These are phyloP conservation scores for Colletotrichum sp. DNA, from an alignment of 2,329 filamentous ascomycete species.

Conservation along the genomic window DNA sequence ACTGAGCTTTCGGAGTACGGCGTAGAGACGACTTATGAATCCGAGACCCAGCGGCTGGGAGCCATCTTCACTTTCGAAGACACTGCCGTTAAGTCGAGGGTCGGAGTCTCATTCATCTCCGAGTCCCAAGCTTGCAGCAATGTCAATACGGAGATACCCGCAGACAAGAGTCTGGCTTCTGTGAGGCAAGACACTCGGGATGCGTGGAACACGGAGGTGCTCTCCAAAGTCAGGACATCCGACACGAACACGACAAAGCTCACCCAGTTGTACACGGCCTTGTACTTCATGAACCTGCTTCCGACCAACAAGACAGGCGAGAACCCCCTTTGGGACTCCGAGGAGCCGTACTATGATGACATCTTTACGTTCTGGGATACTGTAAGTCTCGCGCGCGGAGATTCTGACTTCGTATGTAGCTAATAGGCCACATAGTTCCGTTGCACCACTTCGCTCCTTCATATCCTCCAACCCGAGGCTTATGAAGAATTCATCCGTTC, in stretches of 20 bases:
- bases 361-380: conserved; percentile 73
- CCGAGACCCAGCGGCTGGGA: conserved; percentile 43
- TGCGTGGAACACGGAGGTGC: conserved; percentile 66
- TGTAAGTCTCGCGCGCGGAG: conserved; percentile 12
- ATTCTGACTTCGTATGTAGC: too few species aligned
- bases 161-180: conserved; percentile 42
- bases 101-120: conserved; percentile 75
- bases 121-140: conserved; percentile 63
- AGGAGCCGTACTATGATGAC: conserved; percentile 75
- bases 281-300: conserved; percentile 74
- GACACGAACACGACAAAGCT: conserved; percentile 60
- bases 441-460: conserved; percentile 68
- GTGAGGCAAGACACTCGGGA: conserved; percentile 53
- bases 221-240: conserved; percentile 68
- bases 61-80: conserved; percentile 61
- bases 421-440: conserved; percentile 51
- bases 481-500: conserved; percentile 72
- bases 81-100: conserved; percentile 56
- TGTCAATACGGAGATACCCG: conserved; percentile 61
- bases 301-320: conserved; percentile 75
- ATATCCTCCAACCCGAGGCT: conserved; percentile 65
- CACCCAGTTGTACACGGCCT: conserved; percentile 67
- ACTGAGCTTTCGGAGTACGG: conserved; percentile 35
- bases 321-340: conserved; percentile 68
- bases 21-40: conserved; percentile 36